Evolutionary conservation across 148 eudicot genomes (phyloP).

Genomic region (Limonium bicolor): DNA sequence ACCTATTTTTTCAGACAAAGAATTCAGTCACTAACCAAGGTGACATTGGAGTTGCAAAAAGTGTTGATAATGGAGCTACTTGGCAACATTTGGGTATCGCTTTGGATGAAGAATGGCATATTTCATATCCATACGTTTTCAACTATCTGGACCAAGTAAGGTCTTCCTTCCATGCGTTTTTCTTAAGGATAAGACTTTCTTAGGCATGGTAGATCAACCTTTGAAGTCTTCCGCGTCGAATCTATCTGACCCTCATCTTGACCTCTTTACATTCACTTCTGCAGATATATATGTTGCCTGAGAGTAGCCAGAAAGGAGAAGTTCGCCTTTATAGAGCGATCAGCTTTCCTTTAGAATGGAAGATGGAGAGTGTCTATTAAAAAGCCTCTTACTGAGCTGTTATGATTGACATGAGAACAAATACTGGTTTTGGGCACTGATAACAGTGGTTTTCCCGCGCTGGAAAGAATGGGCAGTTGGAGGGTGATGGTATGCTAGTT

Average conservation of each 20-base stretch:
- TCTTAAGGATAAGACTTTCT: no score
- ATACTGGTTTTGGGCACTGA: constrained; percentile 89
- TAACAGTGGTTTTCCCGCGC: constrained; percentile 54
- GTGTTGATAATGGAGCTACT: constrained; percentile 71
- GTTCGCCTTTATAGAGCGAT: constrained; percentile 62
- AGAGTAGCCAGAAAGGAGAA: constrained; percentile 66
- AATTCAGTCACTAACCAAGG: constrained; percentile 82
- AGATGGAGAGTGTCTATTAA: constrained; percentile 44
- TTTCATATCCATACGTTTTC: constrained; percentile 77
- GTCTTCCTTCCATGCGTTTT: no score
- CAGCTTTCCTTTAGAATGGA: constrained; percentile 66
- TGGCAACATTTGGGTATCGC: constrained; percentile 83
- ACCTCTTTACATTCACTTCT: neutral
- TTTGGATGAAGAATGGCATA: constrained; percentile 92
- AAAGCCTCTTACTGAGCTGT: constrained; percentile 72
- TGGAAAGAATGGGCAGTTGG: constrained; percentile 60
- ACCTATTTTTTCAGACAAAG: constrained; percentile 67
- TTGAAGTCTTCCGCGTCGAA: no score
- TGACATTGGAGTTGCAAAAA: constrained; percentile 82
- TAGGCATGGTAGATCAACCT: no score
- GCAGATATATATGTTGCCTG: constrained; percentile 88
- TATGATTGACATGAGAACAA: constrained; percentile 38
- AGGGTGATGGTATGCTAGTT: constrained; percentile 68
- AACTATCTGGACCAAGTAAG: constrained; percentile 52
- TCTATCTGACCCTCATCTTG: no score